Conservation (phyloP, 139 green algal species). For the Volvox africanus region DNA sequence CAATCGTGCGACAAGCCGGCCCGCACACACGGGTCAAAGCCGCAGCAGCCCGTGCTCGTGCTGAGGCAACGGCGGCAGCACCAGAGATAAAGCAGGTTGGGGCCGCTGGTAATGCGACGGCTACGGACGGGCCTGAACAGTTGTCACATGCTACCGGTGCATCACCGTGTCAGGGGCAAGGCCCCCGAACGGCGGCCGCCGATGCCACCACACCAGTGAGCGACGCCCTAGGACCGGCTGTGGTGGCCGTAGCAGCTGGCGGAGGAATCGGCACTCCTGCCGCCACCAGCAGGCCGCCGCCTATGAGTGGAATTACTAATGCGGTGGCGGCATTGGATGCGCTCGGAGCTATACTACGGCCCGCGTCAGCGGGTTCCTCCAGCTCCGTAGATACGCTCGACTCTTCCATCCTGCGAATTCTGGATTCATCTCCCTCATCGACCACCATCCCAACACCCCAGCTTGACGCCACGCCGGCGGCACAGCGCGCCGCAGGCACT, state of each 20-base stretch:
- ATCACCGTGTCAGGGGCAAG: not conserved
- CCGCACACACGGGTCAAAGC: not conserved
- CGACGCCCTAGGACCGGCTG: too few species aligned
- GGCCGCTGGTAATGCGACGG: too few species aligned
- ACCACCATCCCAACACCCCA: not conserved
- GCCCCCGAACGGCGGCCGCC: not conserved
- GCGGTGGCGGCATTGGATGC: not conserved
- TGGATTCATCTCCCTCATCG: not conserved
- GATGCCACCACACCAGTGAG: too few species aligned
- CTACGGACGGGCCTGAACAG: too few species aligned
- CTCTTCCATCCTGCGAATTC: conserved; percentile 13
- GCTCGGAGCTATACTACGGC: not conserved
- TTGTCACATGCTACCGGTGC: not conserved
- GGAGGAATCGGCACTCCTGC: too few species aligned
- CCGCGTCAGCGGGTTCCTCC: not conserved
- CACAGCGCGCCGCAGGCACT: not conserved
- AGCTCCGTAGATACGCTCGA: not conserved
- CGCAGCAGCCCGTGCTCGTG: not conserved
- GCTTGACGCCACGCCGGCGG: not conserved
- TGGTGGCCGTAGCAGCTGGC: too few species aligned
- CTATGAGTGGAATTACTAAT: not conserved
- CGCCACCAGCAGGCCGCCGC: not conserved
- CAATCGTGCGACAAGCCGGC: not conserved
- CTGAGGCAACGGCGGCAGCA: not conserved
- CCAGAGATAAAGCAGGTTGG: too few species aligned